phyloP scores from a whole-genome alignment of 768 basidiomycete genomes.

The Lyophyllum atratum region DNA sequence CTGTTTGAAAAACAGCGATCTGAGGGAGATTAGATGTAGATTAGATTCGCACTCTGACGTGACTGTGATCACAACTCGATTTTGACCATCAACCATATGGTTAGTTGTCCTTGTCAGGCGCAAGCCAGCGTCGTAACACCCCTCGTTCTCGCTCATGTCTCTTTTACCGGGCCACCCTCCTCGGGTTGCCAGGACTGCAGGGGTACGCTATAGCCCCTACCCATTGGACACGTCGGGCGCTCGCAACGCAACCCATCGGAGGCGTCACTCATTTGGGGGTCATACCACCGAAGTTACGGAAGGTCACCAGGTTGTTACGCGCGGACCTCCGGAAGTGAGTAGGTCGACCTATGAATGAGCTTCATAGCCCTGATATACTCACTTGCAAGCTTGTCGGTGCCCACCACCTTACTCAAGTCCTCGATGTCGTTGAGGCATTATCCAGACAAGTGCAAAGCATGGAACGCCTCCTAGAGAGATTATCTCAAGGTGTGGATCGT shows the following conservation, averaged over 20 bases:
- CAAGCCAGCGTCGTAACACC: not conserved
- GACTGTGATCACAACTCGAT: not conserved
- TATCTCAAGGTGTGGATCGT: not conserved
- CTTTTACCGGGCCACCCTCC: too few relatives aligned
- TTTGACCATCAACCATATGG: too few relatives aligned
- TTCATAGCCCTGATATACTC: not conserved
- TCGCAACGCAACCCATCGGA: not conserved
- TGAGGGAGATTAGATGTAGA: not conserved
- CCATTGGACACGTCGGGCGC: not conserved
- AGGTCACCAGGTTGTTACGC: too few relatives aligned
- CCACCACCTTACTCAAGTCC: not conserved
- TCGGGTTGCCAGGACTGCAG: not conserved
- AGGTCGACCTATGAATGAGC: too few relatives aligned
- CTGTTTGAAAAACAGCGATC: too few relatives aligned
- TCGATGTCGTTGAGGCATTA: not conserved
- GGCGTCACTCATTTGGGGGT: not conserved
- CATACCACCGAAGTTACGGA: too few relatives aligned
- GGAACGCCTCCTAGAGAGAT: not conserved
- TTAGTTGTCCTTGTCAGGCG: too few relatives aligned
- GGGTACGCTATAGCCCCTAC: not conserved
- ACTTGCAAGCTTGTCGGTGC: not conserved
- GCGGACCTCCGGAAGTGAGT: too few relatives aligned
- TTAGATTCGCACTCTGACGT: not conserved
- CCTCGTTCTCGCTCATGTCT: not conserved
- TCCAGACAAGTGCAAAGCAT: not conserved